Evolutionary conservation across 495 filamentous ascomycete genomes (phyloP).

Genomic region (Penicillium bovifimosum): DNA sequence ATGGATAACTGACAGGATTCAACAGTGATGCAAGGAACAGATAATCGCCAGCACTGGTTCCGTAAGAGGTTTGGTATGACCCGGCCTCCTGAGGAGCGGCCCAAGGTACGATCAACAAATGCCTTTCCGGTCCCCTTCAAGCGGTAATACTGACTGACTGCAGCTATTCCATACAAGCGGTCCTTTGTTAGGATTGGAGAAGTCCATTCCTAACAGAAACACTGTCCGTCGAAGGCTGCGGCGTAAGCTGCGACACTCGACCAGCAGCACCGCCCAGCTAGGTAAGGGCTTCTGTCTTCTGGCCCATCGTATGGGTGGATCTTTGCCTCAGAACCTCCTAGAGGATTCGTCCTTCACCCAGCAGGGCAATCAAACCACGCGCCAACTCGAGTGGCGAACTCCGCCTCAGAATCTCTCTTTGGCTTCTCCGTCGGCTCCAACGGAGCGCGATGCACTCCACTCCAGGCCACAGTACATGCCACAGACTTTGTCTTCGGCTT

Average conservation of each 20-base stretch:
- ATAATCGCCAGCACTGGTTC: conserved; percentile 83
- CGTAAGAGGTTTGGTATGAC: conserved; percentile 94
- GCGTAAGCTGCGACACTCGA: conserved; percentile 1
- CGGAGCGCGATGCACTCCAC: too few species aligned
- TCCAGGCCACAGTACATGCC: too few species aligned
- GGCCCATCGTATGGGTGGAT: conserved; percentile 8
- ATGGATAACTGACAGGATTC: conserved; percentile 12
- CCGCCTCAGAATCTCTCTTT: too few species aligned
- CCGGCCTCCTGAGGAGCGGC: conserved; percentile 72
- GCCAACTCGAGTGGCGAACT: too few species aligned
- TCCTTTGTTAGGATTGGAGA: too few species aligned
- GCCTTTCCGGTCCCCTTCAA: not conserved
- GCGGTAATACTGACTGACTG: conserved; percentile 4
- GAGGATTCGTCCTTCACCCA: too few species aligned
- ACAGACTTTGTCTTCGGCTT: too few species aligned
- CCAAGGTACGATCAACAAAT: conserved; percentile 55
- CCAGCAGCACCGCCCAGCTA: not conserved
- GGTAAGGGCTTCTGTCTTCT: conserved; percentile 1
- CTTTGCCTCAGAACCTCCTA: not conserved
- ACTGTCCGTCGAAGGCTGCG: too few species aligned
- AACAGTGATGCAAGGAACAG: conserved; percentile 81
- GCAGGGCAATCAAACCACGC: too few species aligned
- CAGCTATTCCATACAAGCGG: conserved; percentile 43
- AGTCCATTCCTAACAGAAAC: too few species aligned
- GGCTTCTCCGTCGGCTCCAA: too few species aligned